These are phyloP conservation scores for Pyrenophora seminiperda DNA, from an alignment of 2,329 filamentous ascomycete genomes.

Conservation along the genomic window DNA sequence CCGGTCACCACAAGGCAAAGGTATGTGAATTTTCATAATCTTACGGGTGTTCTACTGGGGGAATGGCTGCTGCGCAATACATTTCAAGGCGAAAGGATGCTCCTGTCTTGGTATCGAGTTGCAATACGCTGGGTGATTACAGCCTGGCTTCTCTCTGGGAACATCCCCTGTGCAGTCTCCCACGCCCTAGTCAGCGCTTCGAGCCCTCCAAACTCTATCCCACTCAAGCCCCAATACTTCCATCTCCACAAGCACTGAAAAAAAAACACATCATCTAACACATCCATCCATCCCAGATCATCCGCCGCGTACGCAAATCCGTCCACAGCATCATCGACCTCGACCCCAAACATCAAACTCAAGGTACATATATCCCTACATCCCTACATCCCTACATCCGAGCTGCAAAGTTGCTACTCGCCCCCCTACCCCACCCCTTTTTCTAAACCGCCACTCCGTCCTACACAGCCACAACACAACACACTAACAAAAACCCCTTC, in stretches of 20 bases:
- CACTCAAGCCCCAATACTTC: too few relatives aligned
- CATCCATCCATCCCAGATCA: conserved; percentile 41
- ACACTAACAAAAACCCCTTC: conserved; percentile 30
- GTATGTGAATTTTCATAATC: conserved; percentile 31
- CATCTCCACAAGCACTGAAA: too few relatives aligned
- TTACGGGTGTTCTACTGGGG: too few relatives aligned
- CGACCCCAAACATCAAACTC: conserved; percentile 51
- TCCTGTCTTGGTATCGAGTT: too few relatives aligned
- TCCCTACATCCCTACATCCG: too few relatives aligned
- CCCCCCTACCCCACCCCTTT: not conserved
- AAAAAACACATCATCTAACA: conserved; percentile 8
- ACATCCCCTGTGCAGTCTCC: too few relatives aligned
- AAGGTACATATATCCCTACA: conserved; percentile 50
- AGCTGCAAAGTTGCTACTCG: not conserved
- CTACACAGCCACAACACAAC: conserved; percentile 26
- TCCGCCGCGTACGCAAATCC: conserved; percentile 57
- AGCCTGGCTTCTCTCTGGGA: too few relatives aligned
- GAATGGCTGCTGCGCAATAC: too few relatives aligned
- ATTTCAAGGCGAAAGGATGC: too few relatives aligned
- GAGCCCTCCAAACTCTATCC: too few relatives aligned
- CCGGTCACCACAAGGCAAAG: conserved; percentile 61
- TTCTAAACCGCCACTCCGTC: not conserved
- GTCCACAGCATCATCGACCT: conserved; percentile 56
- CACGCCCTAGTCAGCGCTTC: too few relatives aligned
- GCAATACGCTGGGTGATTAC: too few relatives aligned